Evolutionary conservation across 2,329 filamentous ascomycete species (phyloP), one percentile per base, ranked within the genome.

Genomic region (Paracorniculantispora psalliotae): DNA sequence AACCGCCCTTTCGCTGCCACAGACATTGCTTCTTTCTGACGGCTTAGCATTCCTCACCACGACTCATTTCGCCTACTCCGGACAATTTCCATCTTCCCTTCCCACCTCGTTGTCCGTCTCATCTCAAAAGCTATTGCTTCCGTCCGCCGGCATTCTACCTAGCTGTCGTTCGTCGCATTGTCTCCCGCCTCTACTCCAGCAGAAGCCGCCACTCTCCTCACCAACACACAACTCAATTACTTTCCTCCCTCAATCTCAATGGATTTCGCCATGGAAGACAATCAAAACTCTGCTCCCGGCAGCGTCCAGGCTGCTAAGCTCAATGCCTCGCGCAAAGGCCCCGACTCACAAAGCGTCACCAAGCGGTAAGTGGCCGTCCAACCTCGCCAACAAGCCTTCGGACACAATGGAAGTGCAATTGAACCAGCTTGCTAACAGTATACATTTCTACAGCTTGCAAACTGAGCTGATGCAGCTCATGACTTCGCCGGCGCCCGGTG

Each of bases 391-490:
- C 23, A 28, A 26, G 21, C 37, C 26, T 4, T 37, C 23, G 25
- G 9, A 52, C 19, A 12, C 28, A n/a, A 8, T 12, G 3, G 10
- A 51, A 15, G 35, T 10, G 33, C 35, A 41, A n/a, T 52, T 17
- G 13, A 15, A 5, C 17, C 52, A n/a, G 21, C 19, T 15, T 7
- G 37, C 48, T 30, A 33, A 58, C 19, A 6, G 39, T 48, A 35
- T 50, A 62, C 46, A 43, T 5, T 23, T 37, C 30, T 48, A 58
- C 70, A 97, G 94, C 68, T 82, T 99, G 59, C 94, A 99, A 77
- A 96, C 92, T 51, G 94, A 99, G 77, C 83, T 99, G 66, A 97
- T 99, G 93, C 89, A 94, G 74, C 86, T 99, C 67, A 97, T 99
- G 94, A 92, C 92, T 67, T 92, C 92, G 44, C 88, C 92, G 1